phyloP scores from a whole-genome alignment of 2,329 filamentous ascomycete genomes.

The Colletotrichum costaricense region DNA sequence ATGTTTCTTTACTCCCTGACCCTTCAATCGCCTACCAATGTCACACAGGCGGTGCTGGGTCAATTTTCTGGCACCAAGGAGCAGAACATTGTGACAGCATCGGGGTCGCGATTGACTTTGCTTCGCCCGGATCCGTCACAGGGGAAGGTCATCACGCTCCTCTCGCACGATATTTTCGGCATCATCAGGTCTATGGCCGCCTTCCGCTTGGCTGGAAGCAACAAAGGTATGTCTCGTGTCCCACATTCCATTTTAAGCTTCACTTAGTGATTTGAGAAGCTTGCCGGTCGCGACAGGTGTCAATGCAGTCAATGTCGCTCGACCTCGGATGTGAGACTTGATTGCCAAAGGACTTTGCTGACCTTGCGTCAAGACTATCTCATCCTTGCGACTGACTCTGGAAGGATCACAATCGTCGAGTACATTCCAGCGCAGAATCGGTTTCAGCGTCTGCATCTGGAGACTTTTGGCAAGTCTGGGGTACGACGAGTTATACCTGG shows the following conservation, averaged over 20 bases:
- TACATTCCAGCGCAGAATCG: conserved; percentile 88
- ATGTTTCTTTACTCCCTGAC: conserved; percentile 99
- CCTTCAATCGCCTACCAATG: conserved; percentile 89
- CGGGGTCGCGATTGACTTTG: conserved; percentile 89
- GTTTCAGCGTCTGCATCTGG: conserved; percentile 90
- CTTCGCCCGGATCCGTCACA: conserved; percentile 87
- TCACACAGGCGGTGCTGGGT: conserved; percentile 91
- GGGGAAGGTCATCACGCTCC: conserved; percentile 85
- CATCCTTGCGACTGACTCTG: conserved; percentile 94
- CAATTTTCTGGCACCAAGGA: conserved; percentile 97
- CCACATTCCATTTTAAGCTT: conserved; percentile 56
- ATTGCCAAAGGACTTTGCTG: conserved; percentile 34
- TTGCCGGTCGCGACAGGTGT: conserved; percentile 27
- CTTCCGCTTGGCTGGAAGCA: conserved; percentile 92
- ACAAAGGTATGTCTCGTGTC: conserved; percentile 81
- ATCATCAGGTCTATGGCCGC: conserved; percentile 91
- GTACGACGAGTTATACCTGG: conserved; percentile 93
- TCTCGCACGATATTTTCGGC: conserved; percentile 95
- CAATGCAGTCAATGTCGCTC: conserved; percentile 9
- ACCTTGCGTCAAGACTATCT: conserved; percentile 79
- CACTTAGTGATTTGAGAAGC: conserved; percentile 73
- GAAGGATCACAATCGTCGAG: conserved; percentile 92
- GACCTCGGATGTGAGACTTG: conserved; percentile 1
- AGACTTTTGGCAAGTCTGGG: conserved; percentile 98
- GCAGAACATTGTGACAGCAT: conserved; percentile 95